These are phyloP conservation scores for Diversispora epigaea DNA, from an alignment of 192 early-diverging fungal species.

Conservation along the genomic window DNA sequence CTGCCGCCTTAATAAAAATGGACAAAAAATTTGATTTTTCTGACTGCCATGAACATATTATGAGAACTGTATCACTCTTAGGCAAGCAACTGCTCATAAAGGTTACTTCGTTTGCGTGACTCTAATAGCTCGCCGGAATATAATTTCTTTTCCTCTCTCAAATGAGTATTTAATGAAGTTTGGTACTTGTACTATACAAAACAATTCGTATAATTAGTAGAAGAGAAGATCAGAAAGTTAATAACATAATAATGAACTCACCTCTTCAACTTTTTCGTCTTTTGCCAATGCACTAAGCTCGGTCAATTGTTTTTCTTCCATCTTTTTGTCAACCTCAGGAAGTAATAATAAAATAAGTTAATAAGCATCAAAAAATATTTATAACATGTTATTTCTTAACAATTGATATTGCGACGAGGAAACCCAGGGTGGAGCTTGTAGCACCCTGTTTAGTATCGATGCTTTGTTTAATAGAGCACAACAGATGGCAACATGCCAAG, in stretches of 20 bases:
- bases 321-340: conserved; percentile 18
- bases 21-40: no score
- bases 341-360: neutral
- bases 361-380: neutral
- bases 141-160: conserved; percentile 21
- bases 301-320: neutral
- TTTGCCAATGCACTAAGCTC: neutral
- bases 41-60: no score
- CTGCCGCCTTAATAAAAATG: no score
- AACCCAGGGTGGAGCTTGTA: conserved; percentile 21
- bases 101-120: neutral
- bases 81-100: no score
- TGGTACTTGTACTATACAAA: conserved; percentile 25
- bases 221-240: neutral
- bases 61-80: no score
- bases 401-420: conserved; percentile 13
- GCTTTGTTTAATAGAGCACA: conserved; percentile 21
- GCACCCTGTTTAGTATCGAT: conserved; percentile 33
- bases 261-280: neutral
- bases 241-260: neutral
- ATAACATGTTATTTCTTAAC: neutral
- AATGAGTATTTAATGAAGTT: conserved; percentile 20
- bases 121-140: conserved; percentile 6
- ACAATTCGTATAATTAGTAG: conserved; percentile 5
- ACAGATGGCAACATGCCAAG: conserved; percentile 32